A percentile compares a stretch with the other conserved stretches of the same genome.
These are phyloP conservation scores for Thelephora terrestris DNA, from an alignment of 1,284 basidiomycete genomes.

Conservation along the genomic window DNA sequence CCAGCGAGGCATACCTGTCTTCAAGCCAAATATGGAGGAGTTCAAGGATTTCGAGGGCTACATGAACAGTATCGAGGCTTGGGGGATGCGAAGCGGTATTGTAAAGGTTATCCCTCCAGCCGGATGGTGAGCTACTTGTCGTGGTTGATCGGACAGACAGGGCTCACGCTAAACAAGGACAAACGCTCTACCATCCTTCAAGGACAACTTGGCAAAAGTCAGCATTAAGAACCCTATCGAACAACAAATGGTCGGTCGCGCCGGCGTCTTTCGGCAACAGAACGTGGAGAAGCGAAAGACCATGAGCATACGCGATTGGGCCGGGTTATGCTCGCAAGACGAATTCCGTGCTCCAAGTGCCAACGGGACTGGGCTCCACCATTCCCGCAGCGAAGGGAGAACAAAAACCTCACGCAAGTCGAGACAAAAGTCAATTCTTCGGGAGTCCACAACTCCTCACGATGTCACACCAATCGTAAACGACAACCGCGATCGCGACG, in stretches of 20 bases:
- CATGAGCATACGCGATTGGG: conserved; percentile 83
- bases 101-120: conserved; percentile 90
- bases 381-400: conserved; percentile 29
- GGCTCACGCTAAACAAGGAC: conserved; percentile 38
- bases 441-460: too few species aligned
- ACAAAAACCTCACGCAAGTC: conserved; percentile 14
- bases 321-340: conserved; percentile 64
- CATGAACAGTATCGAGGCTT: conserved; percentile 75
- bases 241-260: conserved; percentile 81
- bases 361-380: conserved; percentile 47
- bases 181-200: conserved; percentile 59
- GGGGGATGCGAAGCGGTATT: conserved; percentile 84
- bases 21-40: conserved; percentile 84
- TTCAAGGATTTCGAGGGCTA: conserved; percentile 86
- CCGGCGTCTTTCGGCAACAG: conserved; percentile 82
- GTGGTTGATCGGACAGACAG: conserved; percentile 1
- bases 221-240: conserved; percentile 83
- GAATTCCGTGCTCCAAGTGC: conserved; percentile 61
- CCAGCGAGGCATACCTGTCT: conserved; percentile 85
- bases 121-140: conserved; percentile 64
- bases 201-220: conserved; percentile 57
- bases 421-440: conserved; percentile 4
- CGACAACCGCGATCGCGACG: too few species aligned
- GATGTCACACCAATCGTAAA: too few species aligned
- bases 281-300: conserved; percentile 83